Evolutionary conservation across 2,329 filamentous ascomycete genomes (phyloP), one percentile per base, ranked within the genome.

Genomic region (Leptographium wingfieldii): DNA sequence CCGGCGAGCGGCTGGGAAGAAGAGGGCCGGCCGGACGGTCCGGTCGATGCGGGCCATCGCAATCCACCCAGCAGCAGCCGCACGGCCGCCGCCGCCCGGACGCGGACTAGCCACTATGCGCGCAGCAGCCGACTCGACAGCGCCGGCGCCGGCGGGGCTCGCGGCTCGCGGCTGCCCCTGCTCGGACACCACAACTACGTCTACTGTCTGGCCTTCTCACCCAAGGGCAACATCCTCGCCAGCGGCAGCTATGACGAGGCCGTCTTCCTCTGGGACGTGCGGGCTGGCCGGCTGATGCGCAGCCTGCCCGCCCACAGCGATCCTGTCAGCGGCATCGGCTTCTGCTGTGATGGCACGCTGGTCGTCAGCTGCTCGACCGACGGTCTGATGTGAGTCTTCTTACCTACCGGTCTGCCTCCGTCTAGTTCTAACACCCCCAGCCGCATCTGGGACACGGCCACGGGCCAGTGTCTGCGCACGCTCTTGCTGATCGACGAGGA

Each of bases 171-270:
- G 66, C 76, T 76, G 2, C 81, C 83, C 5, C 77, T 97, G 65
- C 79, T 88, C 29, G 92, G 94, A 2, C 94, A 99, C 68, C 91
- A 96, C 72, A 97, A 95, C 73, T 97, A 97, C 72, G 86, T 99
- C 38, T 96, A 95, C 73, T 90, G 87, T 57, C 78, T 99, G 40
- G 91, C 92, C 6, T 97, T 97, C 72, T 92, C 90, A n/a, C 94
- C 94, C 1, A 97, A 96, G 72, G 94, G 94, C 29, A 99, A 99
- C 69, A 96, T 97, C 69, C 81, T 99, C 40, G 94, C 92, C 19
- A 95, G 89, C 65, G 94, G 94, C 14, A 95, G 89, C 64, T 97
- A 96, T 73, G 94, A 99, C 66, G 94, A 99, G 76, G 94, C 94
- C 5, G 90, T 99, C 0, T 96, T 96, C 65, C 74, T 99, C 5